phyloP scores from a whole-genome alignment of 139 green algal species.

The Closterium sp. region DNA sequence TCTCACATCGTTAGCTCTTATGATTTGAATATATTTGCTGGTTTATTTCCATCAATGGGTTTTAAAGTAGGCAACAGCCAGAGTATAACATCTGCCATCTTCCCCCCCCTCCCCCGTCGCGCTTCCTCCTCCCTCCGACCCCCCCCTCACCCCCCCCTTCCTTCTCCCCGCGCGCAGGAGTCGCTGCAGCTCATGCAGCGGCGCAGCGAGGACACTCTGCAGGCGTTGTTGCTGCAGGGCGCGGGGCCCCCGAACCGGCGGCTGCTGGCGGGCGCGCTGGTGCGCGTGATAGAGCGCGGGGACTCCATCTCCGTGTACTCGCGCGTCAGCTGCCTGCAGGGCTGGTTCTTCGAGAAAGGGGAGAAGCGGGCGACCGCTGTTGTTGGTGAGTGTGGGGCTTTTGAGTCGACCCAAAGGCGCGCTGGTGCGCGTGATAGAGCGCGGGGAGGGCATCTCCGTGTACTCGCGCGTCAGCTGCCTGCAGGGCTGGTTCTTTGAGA shows the following conservation, averaged over 20 bases:
- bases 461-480: constrained; percentile 46
- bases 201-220: constrained; percentile 30
- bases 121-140: too few relatives aligned
- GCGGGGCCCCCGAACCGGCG: constrained; percentile 21
- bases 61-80: too few relatives aligned
- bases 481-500: constrained; percentile 41
- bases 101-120: background rate
- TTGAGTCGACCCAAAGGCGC: too few relatives aligned
- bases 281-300: constrained; percentile 34
- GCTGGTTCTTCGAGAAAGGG: constrained; percentile 39
- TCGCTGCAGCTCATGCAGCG: constrained; percentile 26
- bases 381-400: background rate
- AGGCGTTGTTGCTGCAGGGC: constrained; percentile 14
- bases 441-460: constrained; percentile 37
- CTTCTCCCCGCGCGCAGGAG: constrained; percentile 15
- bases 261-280: constrained; percentile 29
- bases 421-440: constrained; percentile 37
- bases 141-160: background rate
- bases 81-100: too few relatives aligned
- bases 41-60: too few relatives aligned
- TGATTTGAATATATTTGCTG: too few relatives aligned
- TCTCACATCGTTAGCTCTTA: too few relatives aligned
- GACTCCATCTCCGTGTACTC: constrained; percentile 47
- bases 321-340: constrained; percentile 38
- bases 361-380: background rate